Percentiles rank a stretch among this genome's conserved stretches.
Conservation (phyloP, 805 yeast species). For the Hanseniaspora nectarophila region DNA sequence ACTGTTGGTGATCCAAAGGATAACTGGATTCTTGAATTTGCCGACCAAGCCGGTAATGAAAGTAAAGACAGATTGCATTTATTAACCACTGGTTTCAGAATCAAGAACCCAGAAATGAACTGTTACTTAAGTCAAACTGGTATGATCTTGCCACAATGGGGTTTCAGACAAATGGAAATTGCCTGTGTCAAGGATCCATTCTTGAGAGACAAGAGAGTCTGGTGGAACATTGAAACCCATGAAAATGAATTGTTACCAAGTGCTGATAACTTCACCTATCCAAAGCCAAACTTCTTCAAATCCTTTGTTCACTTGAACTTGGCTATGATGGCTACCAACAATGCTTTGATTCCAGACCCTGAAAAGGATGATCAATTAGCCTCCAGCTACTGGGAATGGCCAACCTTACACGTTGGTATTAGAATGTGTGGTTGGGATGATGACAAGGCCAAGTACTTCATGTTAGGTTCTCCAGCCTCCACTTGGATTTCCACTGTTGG, state of each 20-base stretch:
- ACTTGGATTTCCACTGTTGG: constrained; percentile 65
- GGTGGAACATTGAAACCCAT: constrained; percentile 80
- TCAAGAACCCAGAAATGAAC: constrained; percentile 49
- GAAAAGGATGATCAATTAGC: constrained; percentile 64
- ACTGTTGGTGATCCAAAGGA: constrained; percentile 68
- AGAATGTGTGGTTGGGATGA: constrained; percentile 70
- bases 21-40: constrained; percentile 82
- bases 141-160: constrained; percentile 63
- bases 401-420: constrained; percentile 60
- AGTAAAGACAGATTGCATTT: constrained; percentile 49
- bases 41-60: constrained; percentile 48
- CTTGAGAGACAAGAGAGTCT: constrained; percentile 68
- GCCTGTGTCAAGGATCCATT: constrained; percentile 52
- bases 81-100: constrained; percentile 60
- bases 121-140: constrained; percentile 75
- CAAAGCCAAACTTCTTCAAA: constrained; percentile 64
- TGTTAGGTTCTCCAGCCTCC: constrained; percentile 66
- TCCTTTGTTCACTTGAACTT: constrained; percentile 64
- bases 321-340: constrained; percentile 91
- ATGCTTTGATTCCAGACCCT: constrained; percentile 65
- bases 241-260: constrained; percentile 48
- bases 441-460: constrained; percentile 50
- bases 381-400: constrained; percentile 84
- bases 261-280: constrained; percentile 38
- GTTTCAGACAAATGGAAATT: constrained; percentile 72